These are phyloP conservation scores for Melaleuca alternifolia DNA, from an alignment of 345 rosid species.

Conservation along the genomic window DNA sequence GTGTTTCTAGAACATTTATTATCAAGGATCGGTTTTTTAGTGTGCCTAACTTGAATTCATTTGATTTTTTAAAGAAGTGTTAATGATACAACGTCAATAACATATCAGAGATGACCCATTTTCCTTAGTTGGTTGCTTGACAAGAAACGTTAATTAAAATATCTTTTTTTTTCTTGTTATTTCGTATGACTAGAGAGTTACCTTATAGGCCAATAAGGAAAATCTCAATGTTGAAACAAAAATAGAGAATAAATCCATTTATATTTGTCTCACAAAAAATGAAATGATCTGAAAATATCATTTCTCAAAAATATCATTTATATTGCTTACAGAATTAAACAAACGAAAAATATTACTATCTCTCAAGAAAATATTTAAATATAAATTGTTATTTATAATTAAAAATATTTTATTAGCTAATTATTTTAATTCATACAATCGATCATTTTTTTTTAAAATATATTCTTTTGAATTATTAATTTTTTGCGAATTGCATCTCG, in stretches of 20 bases:
- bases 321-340: too few relatives aligned
- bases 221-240: not conserved
- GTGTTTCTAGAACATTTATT: not conserved
- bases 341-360: too few relatives aligned
- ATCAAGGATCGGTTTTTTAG: not conserved
- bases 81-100: not conserved
- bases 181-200: not conserved
- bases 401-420: too few relatives aligned
- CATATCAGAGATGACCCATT: not conserved
- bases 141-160: not conserved
- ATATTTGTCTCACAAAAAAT: rapidly evolving
- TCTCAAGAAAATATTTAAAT: too few relatives aligned
- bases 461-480: not conserved
- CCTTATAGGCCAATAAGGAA: not conserved
- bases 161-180: not conserved
- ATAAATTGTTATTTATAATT: too few relatives aligned
- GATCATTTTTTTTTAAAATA: not conserved
- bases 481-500: not conserved
- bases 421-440: not conserved
- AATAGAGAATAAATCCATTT: not conserved
- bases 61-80: not conserved
- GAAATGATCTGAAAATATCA: not conserved
- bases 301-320: not conserved
- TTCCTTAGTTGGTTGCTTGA: not conserved
- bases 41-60: not conserved